Percentiles rank a stretch among this genome's conserved stretches.
phyloP scores from a whole-genome alignment of 139 green algal species.

The Auxenochlorella protothecoides region DNA sequence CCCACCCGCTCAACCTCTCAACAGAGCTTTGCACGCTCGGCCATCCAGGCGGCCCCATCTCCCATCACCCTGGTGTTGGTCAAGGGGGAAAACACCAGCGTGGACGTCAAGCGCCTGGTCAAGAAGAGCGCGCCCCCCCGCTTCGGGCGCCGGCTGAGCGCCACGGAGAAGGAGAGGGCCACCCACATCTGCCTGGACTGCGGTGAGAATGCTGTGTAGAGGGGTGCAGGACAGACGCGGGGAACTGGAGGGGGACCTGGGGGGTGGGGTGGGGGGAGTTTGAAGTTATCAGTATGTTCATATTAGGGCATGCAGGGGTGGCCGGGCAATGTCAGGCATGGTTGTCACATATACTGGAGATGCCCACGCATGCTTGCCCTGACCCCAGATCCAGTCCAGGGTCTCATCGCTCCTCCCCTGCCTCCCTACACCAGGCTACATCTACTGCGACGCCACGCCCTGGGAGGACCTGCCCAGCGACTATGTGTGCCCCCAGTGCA shows the following conservation, averaged over 20 bases:
- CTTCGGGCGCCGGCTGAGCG: slow-evolving; percentile 86
- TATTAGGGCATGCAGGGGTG: too few relatives aligned
- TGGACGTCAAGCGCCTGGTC: slow-evolving; percentile 81
- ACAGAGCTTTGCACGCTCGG: too few relatives aligned
- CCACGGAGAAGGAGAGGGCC: slow-evolving; percentile 68
- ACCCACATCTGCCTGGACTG: slow-evolving; percentile 96
- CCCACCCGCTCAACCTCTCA: too few relatives aligned
- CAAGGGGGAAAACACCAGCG: slow-evolving; percentile 69
- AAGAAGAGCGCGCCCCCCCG: slow-evolving; percentile 80
- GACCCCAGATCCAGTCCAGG: too few relatives aligned
- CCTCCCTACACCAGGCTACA: not conserved
- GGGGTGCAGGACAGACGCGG: not conserved
- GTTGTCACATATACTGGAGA: too few relatives aligned
- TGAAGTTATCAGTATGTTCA: not conserved
- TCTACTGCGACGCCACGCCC: slow-evolving; percentile 37
- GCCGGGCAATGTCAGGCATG: too few relatives aligned
- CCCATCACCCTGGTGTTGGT: slow-evolving; percentile 66
- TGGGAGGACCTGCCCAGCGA: slow-evolving; percentile 41
- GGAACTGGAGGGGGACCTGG: not conserved
- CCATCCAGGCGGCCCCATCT: slow-evolving; percentile 37
- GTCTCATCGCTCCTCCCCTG: too few relatives aligned
- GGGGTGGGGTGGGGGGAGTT: not conserved
- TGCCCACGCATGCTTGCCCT: too few relatives aligned
- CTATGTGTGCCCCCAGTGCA: slow-evolving; percentile 81
- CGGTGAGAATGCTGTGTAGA: slow-evolving; percentile 21